Conservation (phyloP, 2,329 filamentous ascomycete species). For the Clarireedia homoeocarpa region DNA sequence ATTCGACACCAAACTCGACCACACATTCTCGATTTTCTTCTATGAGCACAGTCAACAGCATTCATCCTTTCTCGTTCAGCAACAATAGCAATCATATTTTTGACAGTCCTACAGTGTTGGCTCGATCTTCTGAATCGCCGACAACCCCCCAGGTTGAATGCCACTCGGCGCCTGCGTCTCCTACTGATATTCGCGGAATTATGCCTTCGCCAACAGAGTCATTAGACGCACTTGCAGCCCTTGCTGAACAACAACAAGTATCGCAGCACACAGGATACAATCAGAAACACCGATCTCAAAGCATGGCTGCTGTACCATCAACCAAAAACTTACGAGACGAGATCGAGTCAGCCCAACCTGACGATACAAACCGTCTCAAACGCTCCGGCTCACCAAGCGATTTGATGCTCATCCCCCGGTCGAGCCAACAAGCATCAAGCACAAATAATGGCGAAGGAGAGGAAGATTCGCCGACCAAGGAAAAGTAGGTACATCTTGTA, state of each 20-base stretch:
- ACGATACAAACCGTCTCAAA: neutral
- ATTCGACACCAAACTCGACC: conserved; percentile 26
- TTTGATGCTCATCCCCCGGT: conserved; percentile 27
- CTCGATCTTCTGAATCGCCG: neutral
- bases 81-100: neutral
- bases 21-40: conserved; percentile 29
- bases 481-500: neutral
- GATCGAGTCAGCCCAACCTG: neutral
- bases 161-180: conserved; percentile 3
- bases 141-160: neutral
- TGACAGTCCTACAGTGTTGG: neutral
- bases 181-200: neutral
- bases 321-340: neutral
- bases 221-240: conserved; percentile 19
- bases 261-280: conserved; percentile 6
- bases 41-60: conserved; percentile 26
- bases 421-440: conserved; percentile 17
- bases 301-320: neutral
- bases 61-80: neutral
- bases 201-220: conserved; percentile 20
- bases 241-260: conserved; percentile 19
- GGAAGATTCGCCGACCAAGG: neutral
- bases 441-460: conserved; percentile 16
- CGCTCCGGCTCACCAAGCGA: conserved; percentile 27
- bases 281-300: neutral